phyloP scores from a whole-genome alignment of 129 eudicot species.

The Smallanthus sonchifolius region DNA sequence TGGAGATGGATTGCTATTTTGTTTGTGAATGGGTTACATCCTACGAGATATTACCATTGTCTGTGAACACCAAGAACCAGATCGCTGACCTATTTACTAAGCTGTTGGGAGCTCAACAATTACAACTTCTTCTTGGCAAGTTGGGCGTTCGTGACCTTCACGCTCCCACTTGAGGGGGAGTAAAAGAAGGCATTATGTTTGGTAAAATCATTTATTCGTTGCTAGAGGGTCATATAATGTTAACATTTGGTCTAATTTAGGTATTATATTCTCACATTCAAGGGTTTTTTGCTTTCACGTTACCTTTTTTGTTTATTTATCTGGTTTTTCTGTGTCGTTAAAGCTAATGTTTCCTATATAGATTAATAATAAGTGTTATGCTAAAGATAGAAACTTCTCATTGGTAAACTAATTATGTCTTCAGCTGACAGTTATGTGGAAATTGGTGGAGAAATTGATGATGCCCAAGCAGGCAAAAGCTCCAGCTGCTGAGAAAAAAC shows the following conservation, averaged over 20 bases:
- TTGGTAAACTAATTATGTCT: conserved; percentile 54
- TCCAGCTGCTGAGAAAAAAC: conserved; percentile 38
- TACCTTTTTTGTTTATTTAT: neutral
- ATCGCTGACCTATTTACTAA: too few relatives aligned
- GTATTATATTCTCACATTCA: neutral
- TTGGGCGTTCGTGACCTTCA: too few relatives aligned
- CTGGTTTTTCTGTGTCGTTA: neutral
- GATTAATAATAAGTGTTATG: conserved; percentile 1
- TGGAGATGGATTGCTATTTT: neutral
- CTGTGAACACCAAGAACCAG: neutral
- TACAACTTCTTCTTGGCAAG: too few relatives aligned
- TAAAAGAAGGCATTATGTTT: conserved; percentile 2
- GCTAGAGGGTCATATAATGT: neutral
- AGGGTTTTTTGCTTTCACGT: neutral
- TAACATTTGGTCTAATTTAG: neutral
- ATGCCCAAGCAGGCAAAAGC: conserved; percentile 56
- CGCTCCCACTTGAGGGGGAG: too few relatives aligned
- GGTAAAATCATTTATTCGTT: neutral
- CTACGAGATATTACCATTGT: neutral
- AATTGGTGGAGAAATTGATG: conserved; percentile 62
- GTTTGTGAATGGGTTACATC: neutral
- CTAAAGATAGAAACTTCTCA: conserved; percentile 27
- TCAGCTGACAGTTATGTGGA: conserved; percentile 97
- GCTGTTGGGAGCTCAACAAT: too few relatives aligned
- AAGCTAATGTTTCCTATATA: conserved; percentile 1